Evolutionary conservation across 805 yeast genomes (phyloP).

Genomic region (Tetrapisispora taiwanensis): DNA sequence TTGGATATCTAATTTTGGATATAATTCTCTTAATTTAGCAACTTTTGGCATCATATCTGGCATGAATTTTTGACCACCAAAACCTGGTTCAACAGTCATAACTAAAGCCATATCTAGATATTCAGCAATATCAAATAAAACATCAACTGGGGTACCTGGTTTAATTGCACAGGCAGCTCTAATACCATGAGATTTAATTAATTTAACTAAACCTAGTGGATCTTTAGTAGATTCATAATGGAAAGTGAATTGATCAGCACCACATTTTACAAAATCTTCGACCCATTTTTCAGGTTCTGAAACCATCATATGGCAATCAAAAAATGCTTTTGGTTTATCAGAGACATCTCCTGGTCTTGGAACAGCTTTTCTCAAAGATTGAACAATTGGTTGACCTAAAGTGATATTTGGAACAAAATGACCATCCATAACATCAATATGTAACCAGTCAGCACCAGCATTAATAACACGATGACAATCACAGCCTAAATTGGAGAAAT

Average conservation of each 20-base stretch:
- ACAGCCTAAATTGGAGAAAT: slow-evolving; percentile 80
- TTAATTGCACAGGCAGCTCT: slow-evolving; percentile 90
- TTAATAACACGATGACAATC: slow-evolving; percentile 75
- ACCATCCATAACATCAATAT: slow-evolving; percentile 97
- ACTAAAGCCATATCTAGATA: slow-evolving; percentile 87
- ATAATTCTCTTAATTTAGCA: slow-evolving; percentile 55
- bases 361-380: slow-evolving; percentile 62
- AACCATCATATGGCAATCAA: slow-evolving; percentile 99
- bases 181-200: slow-evolving; percentile 74
- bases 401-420: slow-evolving; percentile 96
- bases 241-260: slow-evolving; percentile 93
- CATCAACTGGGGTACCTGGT: slow-evolving; percentile 86
- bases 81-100: slow-evolving; percentile 99
- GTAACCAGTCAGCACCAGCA: slow-evolving; percentile 91
- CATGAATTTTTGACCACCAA: slow-evolving; percentile 97
- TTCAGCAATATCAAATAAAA: slow-evolving; percentile 61
- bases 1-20: slow-evolving; percentile 77
- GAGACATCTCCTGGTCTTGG: slow-evolving; percentile 48
- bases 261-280: slow-evolving; percentile 79
- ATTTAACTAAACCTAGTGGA: slow-evolving; percentile 61
- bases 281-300: slow-evolving; percentile 89
- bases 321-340: slow-evolving; percentile 41
- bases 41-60: slow-evolving; percentile 94
- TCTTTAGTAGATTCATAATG: slow-evolving; percentile 87
- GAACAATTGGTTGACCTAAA: slow-evolving; percentile 83